Evolutionary conservation across 2,329 filamentous ascomycete species (phyloP), one percentile per base, ranked within the genome.

Genomic region (Cladophialophora yegresii): DNA sequence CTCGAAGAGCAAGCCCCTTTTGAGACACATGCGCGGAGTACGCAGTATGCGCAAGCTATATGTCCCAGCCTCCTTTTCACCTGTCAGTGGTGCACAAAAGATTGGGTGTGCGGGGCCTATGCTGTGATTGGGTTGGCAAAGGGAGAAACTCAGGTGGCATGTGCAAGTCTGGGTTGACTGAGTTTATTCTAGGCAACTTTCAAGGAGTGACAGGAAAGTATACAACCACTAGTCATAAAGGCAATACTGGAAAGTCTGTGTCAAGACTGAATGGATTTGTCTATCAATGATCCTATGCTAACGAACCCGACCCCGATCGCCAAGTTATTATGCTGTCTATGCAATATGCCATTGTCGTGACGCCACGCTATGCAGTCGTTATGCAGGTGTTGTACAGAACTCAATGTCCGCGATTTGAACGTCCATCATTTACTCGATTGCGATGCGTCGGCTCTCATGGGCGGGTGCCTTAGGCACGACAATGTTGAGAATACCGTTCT

Each of bases 401-500:
- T 43, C 47, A 23, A 50, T 50, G 28, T 20, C 43, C 51, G n/a
- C 40, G 36, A 43, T 33, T 58, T 30, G 45, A 22, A 53, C 47
- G 23, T 26, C 30, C 16, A 23, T 20, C 9, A 22, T 62, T 74
- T 81, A 86, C 78, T 86, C 80, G 67, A 87, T 83, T 64, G 76
- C 78, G 71, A 88, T 85, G 76, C 81, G 84, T 75, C 81, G 81
- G 56, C 77, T 72, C 62, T 76, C 74, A 6, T 80, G 77, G 13
- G 79, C 78, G 63, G 78, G 73, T 28, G 80, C 79, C 78, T 87
- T 87, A 2, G 85, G 85, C 7, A 88, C 81, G 5, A 81, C 71
- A 49, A 88, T 80, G 61, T 77, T 82, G 59, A 88, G 75, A 60
- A 88, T 81, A 10, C 85, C 85, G 70, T 87, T 82, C 78, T 84